Conservation (phyloP, 2,329 filamentous ascomycete genomes). For the Cordyceps farinosa region DNA sequence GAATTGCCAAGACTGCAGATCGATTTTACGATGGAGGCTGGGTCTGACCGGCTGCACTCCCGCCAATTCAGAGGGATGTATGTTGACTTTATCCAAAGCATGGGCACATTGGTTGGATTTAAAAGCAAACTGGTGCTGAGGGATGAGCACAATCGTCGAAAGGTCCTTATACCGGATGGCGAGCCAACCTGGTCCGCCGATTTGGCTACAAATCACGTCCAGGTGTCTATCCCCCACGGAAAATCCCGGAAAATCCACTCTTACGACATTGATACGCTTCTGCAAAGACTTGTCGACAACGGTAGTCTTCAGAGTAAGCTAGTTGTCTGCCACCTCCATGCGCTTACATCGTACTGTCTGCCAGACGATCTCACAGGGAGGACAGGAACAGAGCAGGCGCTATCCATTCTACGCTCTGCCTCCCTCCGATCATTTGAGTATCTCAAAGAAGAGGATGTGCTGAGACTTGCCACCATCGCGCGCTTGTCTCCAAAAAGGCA, state of each 20-base stretch:
- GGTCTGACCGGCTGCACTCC: neutral
- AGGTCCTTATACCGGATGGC: conserved; percentile 6
- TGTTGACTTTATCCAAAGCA: neutral
- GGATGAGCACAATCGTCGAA: neutral
- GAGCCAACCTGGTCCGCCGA: neutral
- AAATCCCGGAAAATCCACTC: neutral
- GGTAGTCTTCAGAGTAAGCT: conserved; percentile 51
- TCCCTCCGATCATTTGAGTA: conserved; percentile 40
- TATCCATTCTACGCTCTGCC: conserved; percentile 45
- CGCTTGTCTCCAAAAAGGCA: neutral
- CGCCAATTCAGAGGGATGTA: conserved; percentile 15
- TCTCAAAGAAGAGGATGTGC: neutral
- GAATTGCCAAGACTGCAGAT: neutral
- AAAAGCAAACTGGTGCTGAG: neutral
- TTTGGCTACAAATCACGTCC: neutral
- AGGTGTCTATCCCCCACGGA: neutral
- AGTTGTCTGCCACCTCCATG: conserved; percentile 48
- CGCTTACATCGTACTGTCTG: conserved; percentile 47
- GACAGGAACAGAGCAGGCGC: conserved; percentile 52
- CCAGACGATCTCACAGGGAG: conserved; percentile 44
- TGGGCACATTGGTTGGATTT: conserved; percentile 3
- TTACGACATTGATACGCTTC: conserved; percentile 1
- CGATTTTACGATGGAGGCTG: neutral
- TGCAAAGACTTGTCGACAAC: conserved; percentile 40
- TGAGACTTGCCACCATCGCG: neutral